Evolutionary conservation across 164 flowering plant species (phyloP).

Genomic region (Tetracentron sinense): DNA sequence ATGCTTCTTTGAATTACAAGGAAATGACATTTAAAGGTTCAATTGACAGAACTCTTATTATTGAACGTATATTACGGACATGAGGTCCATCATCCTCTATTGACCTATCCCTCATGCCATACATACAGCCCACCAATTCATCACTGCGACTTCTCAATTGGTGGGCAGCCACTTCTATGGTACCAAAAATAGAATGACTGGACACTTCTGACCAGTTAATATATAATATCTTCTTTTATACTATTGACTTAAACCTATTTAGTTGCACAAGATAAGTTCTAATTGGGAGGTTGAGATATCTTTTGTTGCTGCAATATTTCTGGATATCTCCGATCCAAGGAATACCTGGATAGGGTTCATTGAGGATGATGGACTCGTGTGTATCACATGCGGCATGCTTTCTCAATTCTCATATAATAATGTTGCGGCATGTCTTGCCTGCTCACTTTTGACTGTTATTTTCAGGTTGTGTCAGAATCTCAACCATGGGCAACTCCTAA

Average conservation of each 20-base stretch:
- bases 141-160: not conserved
- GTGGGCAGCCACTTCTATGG: not conserved
- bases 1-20: conserved; percentile 4
- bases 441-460: conserved; percentile 4
- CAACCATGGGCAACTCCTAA: conserved; percentile 50
- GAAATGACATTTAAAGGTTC: not conserved
- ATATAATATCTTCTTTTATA: not conserved
- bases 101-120: not conserved
- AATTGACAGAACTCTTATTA: no score
- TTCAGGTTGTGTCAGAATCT: conserved; percentile 45
- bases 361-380: not conserved
- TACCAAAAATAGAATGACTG: not conserved
- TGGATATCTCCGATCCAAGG: not conserved
- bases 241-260: not conserved
- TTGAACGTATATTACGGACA: not conserved
- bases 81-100: not conserved
- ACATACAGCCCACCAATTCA: not conserved
- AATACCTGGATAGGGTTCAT: not conserved
- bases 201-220: no score
- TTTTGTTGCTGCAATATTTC: not conserved
- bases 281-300: not conserved
- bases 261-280: not conserved
- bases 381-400: no score
- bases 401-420: no score
- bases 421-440: no score